Percentiles rank a stretch among this genome's conserved stretches.
Conservation (phyloP, 2,329 filamentous ascomycete genomes). For the Aspergillus ustus region DNA sequence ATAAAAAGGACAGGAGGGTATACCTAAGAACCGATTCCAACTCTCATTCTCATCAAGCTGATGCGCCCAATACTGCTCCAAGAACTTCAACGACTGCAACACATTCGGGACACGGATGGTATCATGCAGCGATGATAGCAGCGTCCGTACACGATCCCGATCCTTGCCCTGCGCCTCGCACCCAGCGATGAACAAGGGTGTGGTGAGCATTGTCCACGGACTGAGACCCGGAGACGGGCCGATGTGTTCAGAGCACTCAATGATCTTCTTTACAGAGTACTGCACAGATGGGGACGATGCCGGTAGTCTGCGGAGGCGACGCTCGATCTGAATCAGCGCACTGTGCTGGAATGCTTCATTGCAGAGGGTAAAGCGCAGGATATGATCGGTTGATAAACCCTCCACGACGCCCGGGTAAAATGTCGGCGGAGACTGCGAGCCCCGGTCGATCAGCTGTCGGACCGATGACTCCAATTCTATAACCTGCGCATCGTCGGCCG, state of each 20-base stretch:
- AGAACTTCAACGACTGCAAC: conserved; percentile 45
- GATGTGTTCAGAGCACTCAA: conserved; percentile 45
- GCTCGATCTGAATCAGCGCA: conserved; percentile 49
- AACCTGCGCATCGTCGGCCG: conserved; percentile 25
- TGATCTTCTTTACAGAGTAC: conserved; percentile 42
- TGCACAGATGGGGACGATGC: conserved; percentile 38
- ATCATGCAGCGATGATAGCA: conserved; percentile 42
- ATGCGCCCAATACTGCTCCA: conserved; percentile 45
- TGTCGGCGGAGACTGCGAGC: conserved; percentile 32
- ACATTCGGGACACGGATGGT: conserved; percentile 49
- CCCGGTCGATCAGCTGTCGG: conserved; percentile 39
- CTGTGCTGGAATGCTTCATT: conserved; percentile 51
- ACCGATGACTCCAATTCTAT: conserved; percentile 40
- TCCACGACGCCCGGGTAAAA: conserved; percentile 44
- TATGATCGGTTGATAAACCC: conserved; percentile 36
- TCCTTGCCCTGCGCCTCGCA: conserved; percentile 47
- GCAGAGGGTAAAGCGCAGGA: conserved; percentile 44
- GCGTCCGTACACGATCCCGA: conserved; percentile 36
- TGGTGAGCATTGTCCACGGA: conserved; percentile 49
- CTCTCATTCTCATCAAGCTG: conserved; percentile 40
- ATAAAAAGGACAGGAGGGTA: neutral
- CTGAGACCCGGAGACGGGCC: conserved; percentile 44
- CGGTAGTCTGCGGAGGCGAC: conserved; percentile 40
- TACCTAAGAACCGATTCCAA: conserved; percentile 47
- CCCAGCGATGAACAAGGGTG: conserved; percentile 49